Percentiles rank a stretch among this genome's conserved stretches.
phyloP scores from a whole-genome alignment of 768 basidiomycete species.

The Lactarius tabidus region DNA sequence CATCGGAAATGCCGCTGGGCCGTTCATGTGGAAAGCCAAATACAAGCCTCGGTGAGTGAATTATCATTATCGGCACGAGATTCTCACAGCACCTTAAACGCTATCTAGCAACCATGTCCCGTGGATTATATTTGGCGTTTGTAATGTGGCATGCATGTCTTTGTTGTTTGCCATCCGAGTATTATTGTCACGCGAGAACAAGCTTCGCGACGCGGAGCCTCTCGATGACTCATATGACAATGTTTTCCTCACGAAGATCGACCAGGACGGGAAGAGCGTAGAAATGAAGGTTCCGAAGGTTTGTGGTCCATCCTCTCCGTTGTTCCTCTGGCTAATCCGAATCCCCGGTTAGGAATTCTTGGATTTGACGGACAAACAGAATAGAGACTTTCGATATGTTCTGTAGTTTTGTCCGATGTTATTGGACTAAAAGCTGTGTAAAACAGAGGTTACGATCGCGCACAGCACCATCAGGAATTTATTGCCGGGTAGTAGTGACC shows the following conservation, averaged over 20 bases:
- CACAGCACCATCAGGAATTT: too few relatives aligned
- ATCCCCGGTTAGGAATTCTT: constrained; percentile 50
- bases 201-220: constrained; percentile 47
- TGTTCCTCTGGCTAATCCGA: background rate
- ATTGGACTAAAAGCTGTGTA: too few relatives aligned
- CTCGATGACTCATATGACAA: constrained; percentile 52
- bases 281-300: constrained; percentile 67
- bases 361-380: constrained; percentile 70
- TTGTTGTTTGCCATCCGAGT: constrained; percentile 48
- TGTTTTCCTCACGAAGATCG: constrained; percentile 51
- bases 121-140: constrained; percentile 71
- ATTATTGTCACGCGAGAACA: constrained; percentile 58
- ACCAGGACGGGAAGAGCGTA: constrained; percentile 48
- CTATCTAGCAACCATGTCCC: constrained; percentile 59
- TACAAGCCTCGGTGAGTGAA: constrained; percentile 56
- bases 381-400: constrained; percentile 70
- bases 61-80: background rate
- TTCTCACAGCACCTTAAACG: background rate
- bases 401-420: constrained; percentile 34
- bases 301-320: constrained; percentile 14
- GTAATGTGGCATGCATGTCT: constrained; percentile 51
- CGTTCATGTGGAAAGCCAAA: constrained; percentile 71
- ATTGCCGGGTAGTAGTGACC: too few relatives aligned
- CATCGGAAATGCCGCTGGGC: constrained; percentile 63
- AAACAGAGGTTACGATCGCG: too few relatives aligned